phyloP scores from a whole-genome alignment of 1,284 basidiomycete genomes.

The Cutaneotrichosporon sp. region DNA sequence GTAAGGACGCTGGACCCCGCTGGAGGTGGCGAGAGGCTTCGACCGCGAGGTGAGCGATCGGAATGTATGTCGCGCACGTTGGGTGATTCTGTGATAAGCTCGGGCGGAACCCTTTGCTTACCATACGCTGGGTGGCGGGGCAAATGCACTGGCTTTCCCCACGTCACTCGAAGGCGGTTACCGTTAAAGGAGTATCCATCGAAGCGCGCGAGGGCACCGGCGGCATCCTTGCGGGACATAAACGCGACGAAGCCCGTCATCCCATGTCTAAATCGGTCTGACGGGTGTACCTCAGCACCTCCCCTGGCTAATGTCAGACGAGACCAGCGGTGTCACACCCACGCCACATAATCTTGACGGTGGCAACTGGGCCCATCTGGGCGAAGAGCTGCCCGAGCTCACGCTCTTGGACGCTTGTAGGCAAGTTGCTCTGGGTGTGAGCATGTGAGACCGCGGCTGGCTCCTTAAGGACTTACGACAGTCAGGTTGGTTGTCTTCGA shows the following conservation, averaged over 20 bases:
- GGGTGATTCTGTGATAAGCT: background rate
- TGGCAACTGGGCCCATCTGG: slow-evolving; percentile 57
- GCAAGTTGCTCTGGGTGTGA: slow-evolving; percentile 58
- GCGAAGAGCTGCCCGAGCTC: slow-evolving; percentile 84
- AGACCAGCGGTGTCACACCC: too few species aligned
- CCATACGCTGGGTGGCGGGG: slow-evolving; percentile 77
- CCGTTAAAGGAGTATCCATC: slow-evolving; percentile 94
- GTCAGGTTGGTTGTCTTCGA: slow-evolving; percentile 86
- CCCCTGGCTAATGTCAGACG: background rate
- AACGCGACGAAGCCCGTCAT: slow-evolving; percentile 94
- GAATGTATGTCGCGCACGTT: slow-evolving; percentile 14
- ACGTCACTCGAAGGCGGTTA: slow-evolving; percentile 77
- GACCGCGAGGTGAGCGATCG: slow-evolving; percentile 10
- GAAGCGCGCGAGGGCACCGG: slow-evolving; percentile 77
- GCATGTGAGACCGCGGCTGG: background rate
- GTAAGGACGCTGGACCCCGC: too few species aligned
- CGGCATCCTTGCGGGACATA: slow-evolving; percentile 89
- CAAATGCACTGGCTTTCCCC: slow-evolving; percentile 92
- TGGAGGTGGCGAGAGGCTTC: background rate
- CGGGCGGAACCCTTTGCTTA: slow-evolving; percentile 53
- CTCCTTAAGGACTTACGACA: slow-evolving; percentile 62
- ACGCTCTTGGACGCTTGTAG: slow-evolving; percentile 78
- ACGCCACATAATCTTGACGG: slow-evolving; percentile 93
- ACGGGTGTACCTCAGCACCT: background rate
- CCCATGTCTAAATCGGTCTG: slow-evolving; percentile 63